phyloP scores from a whole-genome alignment of 345 rosid genomes.

The Xanthoceras sorbifolium region DNA sequence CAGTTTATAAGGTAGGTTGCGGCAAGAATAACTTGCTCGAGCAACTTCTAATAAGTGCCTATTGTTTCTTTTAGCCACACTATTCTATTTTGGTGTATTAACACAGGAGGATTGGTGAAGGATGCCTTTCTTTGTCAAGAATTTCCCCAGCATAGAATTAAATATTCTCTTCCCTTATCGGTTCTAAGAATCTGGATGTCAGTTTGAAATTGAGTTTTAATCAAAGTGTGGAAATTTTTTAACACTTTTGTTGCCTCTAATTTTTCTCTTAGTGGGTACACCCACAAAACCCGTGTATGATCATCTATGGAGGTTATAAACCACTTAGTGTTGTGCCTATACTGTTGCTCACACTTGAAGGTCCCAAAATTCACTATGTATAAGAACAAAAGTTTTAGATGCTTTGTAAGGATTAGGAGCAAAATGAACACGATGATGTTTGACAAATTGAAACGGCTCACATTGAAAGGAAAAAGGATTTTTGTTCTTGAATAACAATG shows the following conservation, averaged over 20 bases:
- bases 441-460: background rate
- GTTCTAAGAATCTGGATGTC: background rate
- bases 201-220: background rate
- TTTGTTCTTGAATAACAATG: background rate
- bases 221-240: background rate
- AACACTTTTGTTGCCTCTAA: background rate
- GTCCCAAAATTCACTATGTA: constrained; percentile 12
- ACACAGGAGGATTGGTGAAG: background rate
- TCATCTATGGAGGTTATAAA: constrained; percentile 1
- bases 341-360: background rate
- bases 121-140: background rate
- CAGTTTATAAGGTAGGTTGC: background rate
- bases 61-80: background rate
- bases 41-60: background rate
- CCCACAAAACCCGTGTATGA: constrained; percentile 7
- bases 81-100: background rate
- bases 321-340: background rate
- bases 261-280: background rate
- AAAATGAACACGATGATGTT: background rate
- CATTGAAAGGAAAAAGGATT: background rate
- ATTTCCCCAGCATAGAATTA: background rate
- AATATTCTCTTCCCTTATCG: background rate
- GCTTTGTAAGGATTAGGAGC: background rate
- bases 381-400: background rate
- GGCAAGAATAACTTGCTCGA: background rate